Evolutionary conservation across 1,139 yeast genomes (phyloP), one percentile per base, ranked within the genome.

Genomic region (Hyphopichia buzzinii): DNA sequence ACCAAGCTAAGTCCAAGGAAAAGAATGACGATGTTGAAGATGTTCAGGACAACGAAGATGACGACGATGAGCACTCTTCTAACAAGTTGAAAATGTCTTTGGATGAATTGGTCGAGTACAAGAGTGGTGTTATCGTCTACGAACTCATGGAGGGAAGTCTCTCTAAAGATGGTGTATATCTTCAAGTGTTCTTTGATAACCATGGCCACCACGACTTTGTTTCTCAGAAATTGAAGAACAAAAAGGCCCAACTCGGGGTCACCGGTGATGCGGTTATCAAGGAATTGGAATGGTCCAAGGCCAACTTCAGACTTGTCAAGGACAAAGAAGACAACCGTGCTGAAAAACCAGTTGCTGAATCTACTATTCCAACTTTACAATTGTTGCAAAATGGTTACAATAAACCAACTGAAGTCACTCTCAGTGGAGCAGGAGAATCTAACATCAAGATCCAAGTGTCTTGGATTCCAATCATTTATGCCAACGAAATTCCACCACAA

Each of bases 161-260:
- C 28, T 60, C 76, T 30, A 71, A 72, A 43, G 71, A 70, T 25
- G 79, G 76, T 39, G 67, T 78, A 5, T 85, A 72, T 50, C 65
- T 90, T 25, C 95, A 88, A 56, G 74, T 81, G 0, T 84, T 76
- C 54, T 81, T 87, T 48, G 97, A 90, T 57, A 81, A 79, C 47
- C 77, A 70, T 44, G 84, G 89, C 4, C 79, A 77, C 54, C 67
- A 82, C 14, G 76, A 79, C 39, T 82, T 68, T 55, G 70, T 66
- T 7, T 67, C 86, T 36, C 77, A 77, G 24, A 72, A 71, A 46
- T 54, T 70, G 48, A 56, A 48, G 28, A 53, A 61, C 22, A 62
- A 64, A 31, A 60, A 64, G 23, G 52, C 64, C 26, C 68, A 68
- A 41, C 55, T 79, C 39, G 79, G 77, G 45, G 73, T 71, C 44